A percentile compares a stretch with the other conserved stretches of the same genome.
phyloP scores from a whole-genome alignment of 2,329 filamentous ascomycete species.

The Aureobasidium sp. region DNA sequence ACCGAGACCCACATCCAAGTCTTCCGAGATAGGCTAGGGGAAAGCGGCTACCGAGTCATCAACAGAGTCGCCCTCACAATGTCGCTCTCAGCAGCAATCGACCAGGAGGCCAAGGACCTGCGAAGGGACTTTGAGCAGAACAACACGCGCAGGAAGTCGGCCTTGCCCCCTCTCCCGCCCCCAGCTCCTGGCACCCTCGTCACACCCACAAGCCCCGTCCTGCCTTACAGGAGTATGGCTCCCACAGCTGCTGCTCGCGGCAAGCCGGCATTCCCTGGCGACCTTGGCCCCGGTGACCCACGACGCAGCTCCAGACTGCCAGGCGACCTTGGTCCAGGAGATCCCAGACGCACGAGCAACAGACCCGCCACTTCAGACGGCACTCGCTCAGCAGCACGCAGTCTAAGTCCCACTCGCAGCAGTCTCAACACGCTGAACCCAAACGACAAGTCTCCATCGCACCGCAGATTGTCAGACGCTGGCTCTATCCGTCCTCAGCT shows the following conservation, averaged over 20 bases:
- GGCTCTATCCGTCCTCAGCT: constrained; percentile 8
- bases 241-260: neutral
- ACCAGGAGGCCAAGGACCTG: constrained; percentile 11
- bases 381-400: constrained; percentile 7
- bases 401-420: constrained; percentile 10
- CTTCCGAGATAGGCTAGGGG: constrained; percentile 5
- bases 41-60: neutral
- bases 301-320: constrained; percentile 18
- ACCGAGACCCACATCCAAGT: constrained; percentile 7
- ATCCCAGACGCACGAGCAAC: constrained; percentile 13
- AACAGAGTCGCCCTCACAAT: neutral
- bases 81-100: constrained; percentile 12
- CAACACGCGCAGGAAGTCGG: neutral
- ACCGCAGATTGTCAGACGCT: constrained; percentile 11
- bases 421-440: neutral
- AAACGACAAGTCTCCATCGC: neutral
- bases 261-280: constrained; percentile 27
- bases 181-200: neutral
- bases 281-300: constrained; percentile 28
- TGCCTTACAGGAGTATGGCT: neutral
- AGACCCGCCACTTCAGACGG: neutral
- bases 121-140: constrained; percentile 4
- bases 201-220: neutral
- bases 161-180: neutral
- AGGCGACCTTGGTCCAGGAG: constrained; percentile 16